Evolutionary conservation across 2,329 filamentous ascomycete genomes (phyloP), one percentile per base, ranked within the genome.

Genomic region (Elsinoe perseae): DNA sequence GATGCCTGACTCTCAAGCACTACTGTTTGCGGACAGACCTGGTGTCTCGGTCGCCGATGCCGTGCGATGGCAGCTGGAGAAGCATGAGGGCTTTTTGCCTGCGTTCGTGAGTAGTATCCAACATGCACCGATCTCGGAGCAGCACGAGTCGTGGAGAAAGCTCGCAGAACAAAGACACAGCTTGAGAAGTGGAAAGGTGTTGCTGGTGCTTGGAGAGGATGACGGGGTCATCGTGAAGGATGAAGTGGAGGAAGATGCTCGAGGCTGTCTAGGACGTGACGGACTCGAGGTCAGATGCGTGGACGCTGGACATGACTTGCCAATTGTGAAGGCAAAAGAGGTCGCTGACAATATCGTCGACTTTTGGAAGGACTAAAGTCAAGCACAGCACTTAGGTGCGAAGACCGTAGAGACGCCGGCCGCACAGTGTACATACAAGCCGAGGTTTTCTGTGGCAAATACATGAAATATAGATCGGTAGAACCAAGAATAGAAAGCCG

Each of bases 101-200:
- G 80, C 86, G 0, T 90, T 90, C 64, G 78, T 89, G 64, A 86
- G 82, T 57, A 83, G 80, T 27, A 84, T 92, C 62, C 77, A 83
- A 18, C 72, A 86, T 64, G 84, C 83, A 1, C 88, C 87, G 0
- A 82, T 91, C 20, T 81, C 84, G 59, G 77, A 78, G 10, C 79
- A 85, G 61, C 77, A 82, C 56, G 73, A 75, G 34, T 75, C 81
- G 40, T 92, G 86, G 87, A 66, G 66, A 21, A 69, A 74, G 1
- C 73, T 90, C 28, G 77, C 79, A 0, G 65, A 69, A 12, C 67
- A 77, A 32, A 21, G 67, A 56, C 67, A 65, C 42, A 64, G 72
- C 2, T 59, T 74, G 18, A 69, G 68, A 57, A 68, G 69, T 57
- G 76, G 74, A 0, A 82, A 80, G 64, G 77, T 89, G 8, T 72